Conservation (phyloP, 805 yeast species). For the Hanseniaspora taiwanica region DNA sequence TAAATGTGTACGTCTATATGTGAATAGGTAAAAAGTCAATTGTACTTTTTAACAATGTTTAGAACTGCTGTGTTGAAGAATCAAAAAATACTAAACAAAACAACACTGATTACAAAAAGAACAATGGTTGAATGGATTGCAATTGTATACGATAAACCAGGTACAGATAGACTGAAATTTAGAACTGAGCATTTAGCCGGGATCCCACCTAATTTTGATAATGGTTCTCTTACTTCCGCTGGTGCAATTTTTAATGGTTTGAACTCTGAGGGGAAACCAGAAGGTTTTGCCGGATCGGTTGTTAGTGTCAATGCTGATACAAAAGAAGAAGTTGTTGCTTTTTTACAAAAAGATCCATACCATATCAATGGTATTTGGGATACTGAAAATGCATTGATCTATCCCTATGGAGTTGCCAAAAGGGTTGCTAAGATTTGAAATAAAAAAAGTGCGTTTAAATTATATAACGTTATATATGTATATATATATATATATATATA, state of each 20-base stretch:
- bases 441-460: background rate
- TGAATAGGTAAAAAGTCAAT: too few species aligned
- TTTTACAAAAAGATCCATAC: constrained; percentile 52
- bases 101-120: background rate
- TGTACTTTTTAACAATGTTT: too few species aligned
- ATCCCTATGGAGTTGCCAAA: constrained; percentile 39
- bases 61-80: too few species aligned
- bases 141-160: constrained; percentile 56
- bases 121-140: constrained; percentile 53
- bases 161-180: constrained; percentile 37
- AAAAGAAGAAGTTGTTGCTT: constrained; percentile 50
- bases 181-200: constrained; percentile 42
- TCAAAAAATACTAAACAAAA: background rate
- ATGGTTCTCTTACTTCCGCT: constrained; percentile 33
- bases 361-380: constrained; percentile 67
- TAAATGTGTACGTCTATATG: too few species aligned
- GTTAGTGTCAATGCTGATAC: constrained; percentile 51
- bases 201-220: constrained; percentile 30
- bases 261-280: constrained; percentile 27
- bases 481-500: constrained; percentile 1
- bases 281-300: constrained; percentile 55
- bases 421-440: constrained; percentile 21
- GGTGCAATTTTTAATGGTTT: constrained; percentile 41
- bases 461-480: background rate
- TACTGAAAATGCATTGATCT: constrained; percentile 42